Conservation (phyloP, 1,139 yeast genomes). For the Saccharomyces uvarum region DNA sequence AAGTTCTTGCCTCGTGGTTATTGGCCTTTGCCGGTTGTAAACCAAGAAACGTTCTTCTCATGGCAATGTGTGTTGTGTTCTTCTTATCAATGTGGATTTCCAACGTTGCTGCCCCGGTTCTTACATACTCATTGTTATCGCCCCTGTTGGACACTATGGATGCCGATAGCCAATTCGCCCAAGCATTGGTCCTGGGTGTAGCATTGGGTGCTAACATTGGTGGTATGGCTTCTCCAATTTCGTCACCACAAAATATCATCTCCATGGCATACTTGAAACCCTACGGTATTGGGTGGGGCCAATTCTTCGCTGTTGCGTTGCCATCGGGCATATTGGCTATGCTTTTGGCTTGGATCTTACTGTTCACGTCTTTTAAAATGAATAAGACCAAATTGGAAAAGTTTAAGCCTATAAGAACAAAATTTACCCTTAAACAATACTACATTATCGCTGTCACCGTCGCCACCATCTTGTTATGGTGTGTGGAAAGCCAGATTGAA, state of each 20-base stretch:
- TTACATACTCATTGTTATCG: slow-evolving; percentile 59
- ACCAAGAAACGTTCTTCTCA: slow-evolving; percentile 53
- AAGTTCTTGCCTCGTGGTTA: slow-evolving; percentile 57
- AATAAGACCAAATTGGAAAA: slow-evolving; percentile 35
- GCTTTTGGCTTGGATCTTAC: slow-evolving; percentile 51
- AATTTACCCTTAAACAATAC: slow-evolving; percentile 56
- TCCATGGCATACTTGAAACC: slow-evolving; percentile 63
- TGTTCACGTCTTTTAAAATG: slow-evolving; percentile 48
- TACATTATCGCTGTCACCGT: slow-evolving; percentile 45
- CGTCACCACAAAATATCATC: slow-evolving; percentile 71
- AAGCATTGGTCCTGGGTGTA: slow-evolving; percentile 61
- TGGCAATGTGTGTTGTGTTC: slow-evolving; percentile 60
- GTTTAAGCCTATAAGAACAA: slow-evolving; percentile 54
- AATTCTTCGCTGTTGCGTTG: slow-evolving; percentile 62
- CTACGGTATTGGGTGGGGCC: slow-evolving; percentile 64
- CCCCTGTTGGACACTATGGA: slow-evolving; percentile 59
- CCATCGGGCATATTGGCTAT: slow-evolving; percentile 55
- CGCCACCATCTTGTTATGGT: slow-evolving; percentile 61
- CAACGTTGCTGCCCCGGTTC: slow-evolving; percentile 71
- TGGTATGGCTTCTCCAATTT: slow-evolving; percentile 77
- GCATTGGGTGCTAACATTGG: slow-evolving; percentile 68
- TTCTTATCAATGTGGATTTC: slow-evolving; percentile 75
- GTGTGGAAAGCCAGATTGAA: slow-evolving; percentile 53
- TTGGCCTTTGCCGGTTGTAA: slow-evolving; percentile 58
- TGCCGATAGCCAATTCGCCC: slow-evolving; percentile 51